Base-by-base conservation (phyloP, 2,329 filamentous ascomycete species). In the Cadophora luteo-olivacea region DNA sequence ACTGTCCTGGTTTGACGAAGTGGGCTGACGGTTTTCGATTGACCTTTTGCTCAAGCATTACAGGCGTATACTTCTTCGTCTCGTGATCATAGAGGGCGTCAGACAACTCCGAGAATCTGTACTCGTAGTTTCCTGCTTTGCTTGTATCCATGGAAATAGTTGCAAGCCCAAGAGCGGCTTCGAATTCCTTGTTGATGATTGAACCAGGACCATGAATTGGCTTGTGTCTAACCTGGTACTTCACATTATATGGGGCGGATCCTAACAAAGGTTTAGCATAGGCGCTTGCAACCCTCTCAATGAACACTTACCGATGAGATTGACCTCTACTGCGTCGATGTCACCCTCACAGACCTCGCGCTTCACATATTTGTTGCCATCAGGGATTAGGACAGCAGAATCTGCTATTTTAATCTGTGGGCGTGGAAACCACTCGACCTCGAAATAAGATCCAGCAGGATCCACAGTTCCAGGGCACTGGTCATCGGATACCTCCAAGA, bases 291-390 rank as follows among this genome's bases (percentile, higher is more conserved):
- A 12, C 16, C 22, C 61, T n/a, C 7, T 19, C n/a, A 2, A 60
- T 4, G 48, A 14, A 24, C 52, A 77, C 85, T 81, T 86, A 87
- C 93, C 95, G 78, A 87, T 87, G 70, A 99, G 86, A 54, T 86
- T 86, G 64, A 99, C 83, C 76, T 97, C 94, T 66, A 97, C 89
- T 3, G 90, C 89, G 78, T 97, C 95, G 76, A 97, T 92, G 70
- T 98, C 95, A 36, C 95, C 95, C 81, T 99, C 94, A 77, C 96
- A 99, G 36, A 99, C 91, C 69, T 94, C 90, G 52, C 89, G 86
- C 80, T 97, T 97, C 73, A 89, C 78, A 77, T 90, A 92, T 41
- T 84, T 84, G 33, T 84, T 82, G 9, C 82, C 83, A 19, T 84
- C 82, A 45, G 84, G 80, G 12, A 82, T 82, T 58, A 92, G 84